Conservation (phyloP, 352 stramenopile species). For the Globisporangium echinulatum region DNA sequence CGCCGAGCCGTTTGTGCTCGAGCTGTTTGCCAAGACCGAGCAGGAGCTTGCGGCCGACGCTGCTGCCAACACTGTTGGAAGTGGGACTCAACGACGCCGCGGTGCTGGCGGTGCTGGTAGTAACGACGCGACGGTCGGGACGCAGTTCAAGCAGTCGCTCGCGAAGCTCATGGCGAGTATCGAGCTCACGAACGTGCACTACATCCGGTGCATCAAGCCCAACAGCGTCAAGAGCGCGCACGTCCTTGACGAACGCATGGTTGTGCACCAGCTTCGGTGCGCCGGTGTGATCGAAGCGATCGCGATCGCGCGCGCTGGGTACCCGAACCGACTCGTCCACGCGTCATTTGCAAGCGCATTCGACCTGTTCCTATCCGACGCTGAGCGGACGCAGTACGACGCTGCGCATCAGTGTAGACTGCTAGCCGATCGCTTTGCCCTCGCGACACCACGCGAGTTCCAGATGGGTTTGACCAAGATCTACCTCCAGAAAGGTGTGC, state of each 20-base stretch:
- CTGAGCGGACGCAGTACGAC: slow-evolving; percentile 20
- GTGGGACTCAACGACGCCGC: slow-evolving; percentile 16
- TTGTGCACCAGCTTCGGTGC: slow-evolving; percentile 74
- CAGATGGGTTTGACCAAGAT: slow-evolving; percentile 84
- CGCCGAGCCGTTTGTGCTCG: slow-evolving; percentile 35
- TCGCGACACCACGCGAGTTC: slow-evolving; percentile 57
- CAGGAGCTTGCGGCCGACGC: slow-evolving; percentile 25
- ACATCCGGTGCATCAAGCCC: slow-evolving; percentile 84
- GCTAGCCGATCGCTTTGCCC: slow-evolving; percentile 56
- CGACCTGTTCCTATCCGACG: slow-evolving; percentile 53
- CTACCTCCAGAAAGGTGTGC: slow-evolving; percentile 79
- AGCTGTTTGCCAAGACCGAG: slow-evolving; percentile 45
- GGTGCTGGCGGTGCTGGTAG: slow-evolving; percentile 19
- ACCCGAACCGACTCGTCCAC: slow-evolving; percentile 81
- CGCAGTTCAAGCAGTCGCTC: slow-evolving; percentile 76
- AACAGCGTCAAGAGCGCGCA: slow-evolving; percentile 67
- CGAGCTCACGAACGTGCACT: slow-evolving; percentile 67
- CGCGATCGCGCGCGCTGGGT: slow-evolving; percentile 64
- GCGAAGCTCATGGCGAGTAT: slow-evolving; percentile 69
- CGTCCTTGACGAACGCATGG: slow-evolving; percentile 59
- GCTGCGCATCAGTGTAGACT: slow-evolving; percentile 30
- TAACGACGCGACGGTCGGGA: slow-evolving; percentile 47
- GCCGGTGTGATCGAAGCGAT: slow-evolving; percentile 79
- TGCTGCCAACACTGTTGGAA: slow-evolving; percentile 9
- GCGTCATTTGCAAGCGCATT: slow-evolving; percentile 55